Base-by-base conservation (phyloP, 768 basidiomycete species). In the Boletus tylopilopsis region DNA sequence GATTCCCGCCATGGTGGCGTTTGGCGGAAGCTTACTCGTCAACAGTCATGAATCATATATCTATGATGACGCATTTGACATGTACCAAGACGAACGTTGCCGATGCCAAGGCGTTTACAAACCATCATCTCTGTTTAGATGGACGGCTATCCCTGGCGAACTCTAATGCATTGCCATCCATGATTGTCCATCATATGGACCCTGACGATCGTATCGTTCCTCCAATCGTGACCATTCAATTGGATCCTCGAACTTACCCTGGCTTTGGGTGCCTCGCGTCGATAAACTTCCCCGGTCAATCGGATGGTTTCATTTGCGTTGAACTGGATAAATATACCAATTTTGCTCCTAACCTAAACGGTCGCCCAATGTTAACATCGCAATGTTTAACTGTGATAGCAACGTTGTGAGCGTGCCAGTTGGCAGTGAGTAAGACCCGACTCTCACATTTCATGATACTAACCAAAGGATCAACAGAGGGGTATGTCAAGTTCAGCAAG, bases 311-410 rank as follows among this genome's bases (percentile, higher is more conserved):
- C 33, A 12, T 39, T n/a, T 11, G 16, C 42, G 29, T 25, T 47
- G 13, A 40, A 45, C 22, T 45, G 22, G 43, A 43, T 49, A 85
- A 79, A 68, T 72, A 85, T 64, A 68, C 73, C 45, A 85, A 85
- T 62, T 87, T 91, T 58, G 81, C 71, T 4, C 84, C 81, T 3
- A 69, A 79, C 39, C 76, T 83, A 66, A 73, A 78, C 8, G 90
- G 87, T 6, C 76, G 83, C 38, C 85, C 2, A 95, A 95, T 59
- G 87, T 81, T 47, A 89, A 94, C 69, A 89, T 95, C 62, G 91
- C 90, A 2, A 61, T 87, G 10, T 54, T 74, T 13, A 75, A 78
- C 57, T 58, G 69, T 36, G 47, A 65, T 13, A 73, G 71, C 16
- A 50, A 68, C 21, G 52, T 50, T 2, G 63, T 68, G 51, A 75